Evolutionary conservation across 202 grass and related monocot species (phyloP), one percentile per base, ranked within the genome.

Genomic region (Schoenoplectus triqueter): DNA sequence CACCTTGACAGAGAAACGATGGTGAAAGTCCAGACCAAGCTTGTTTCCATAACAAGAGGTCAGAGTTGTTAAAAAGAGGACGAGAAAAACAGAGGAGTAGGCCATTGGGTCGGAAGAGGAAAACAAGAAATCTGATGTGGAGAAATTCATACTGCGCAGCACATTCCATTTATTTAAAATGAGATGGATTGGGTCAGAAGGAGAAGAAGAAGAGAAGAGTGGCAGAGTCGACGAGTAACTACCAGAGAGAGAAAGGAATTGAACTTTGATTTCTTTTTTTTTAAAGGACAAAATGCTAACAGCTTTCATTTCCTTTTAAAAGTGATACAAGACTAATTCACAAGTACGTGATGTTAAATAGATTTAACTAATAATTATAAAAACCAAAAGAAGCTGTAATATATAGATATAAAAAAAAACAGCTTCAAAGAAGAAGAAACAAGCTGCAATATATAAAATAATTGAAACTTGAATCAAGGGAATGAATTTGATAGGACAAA

Each of bases 1-100:
- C 7, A 98, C 91, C 11, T 84, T 80, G 50, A 85, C 65, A 17
- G 95, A 98, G 20, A 88, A 95, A 0, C 88, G 88, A 60, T 98
- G 95, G 87, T 98, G 93, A 68, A 95, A 80, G 22, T 98, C 84
- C 59, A 98, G 18, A 56, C 80, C 64, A 0, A 87, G 64, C 19
- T 81, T 87, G 10, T 84, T 85, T 2, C 2, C 81, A 13, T 13
- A 1, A 22, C 14, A 83, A 15, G 63, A 69, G 54, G 80, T 69
- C 31, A 83, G 7, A 49, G 18, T 42, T 13, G 52, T 7, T 59
- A 86, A 1, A 15, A 85, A 3, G 18, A 69, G 60, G 47, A 22
- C 40, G 44, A 54, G 9, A 22, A 8, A 55, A 80, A 10, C 22
- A 80, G 84, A 83, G 45, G 64, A 76, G 45, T 76, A 81, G 81